Conservation (phyloP, 495 filamentous ascomycete species). For the Jackrogersella multiformis region DNA sequence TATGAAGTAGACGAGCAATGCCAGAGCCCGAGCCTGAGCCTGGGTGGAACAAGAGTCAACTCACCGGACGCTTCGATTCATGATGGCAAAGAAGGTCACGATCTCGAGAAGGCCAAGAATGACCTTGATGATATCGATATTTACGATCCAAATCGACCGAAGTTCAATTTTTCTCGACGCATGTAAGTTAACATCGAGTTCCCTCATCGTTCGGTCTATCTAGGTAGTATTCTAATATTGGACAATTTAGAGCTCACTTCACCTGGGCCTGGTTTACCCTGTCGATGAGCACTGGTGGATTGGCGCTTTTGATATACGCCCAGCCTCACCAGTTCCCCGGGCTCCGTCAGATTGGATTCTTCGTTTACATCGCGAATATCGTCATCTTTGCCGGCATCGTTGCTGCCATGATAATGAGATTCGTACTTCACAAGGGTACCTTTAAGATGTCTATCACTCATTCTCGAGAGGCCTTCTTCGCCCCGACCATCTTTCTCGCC, state of each 20-base stretch:
- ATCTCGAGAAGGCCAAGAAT: constrained; percentile 6
- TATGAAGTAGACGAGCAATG: constrained; percentile 9
- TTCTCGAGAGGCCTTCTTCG: constrained; percentile 71
- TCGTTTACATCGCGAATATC: constrained; percentile 69
- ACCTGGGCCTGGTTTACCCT: constrained; percentile 77
- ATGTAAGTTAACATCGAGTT: constrained; percentile 46
- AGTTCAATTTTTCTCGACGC: constrained; percentile 50
- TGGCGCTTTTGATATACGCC: constrained; percentile 66
- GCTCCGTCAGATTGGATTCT: constrained; percentile 65
- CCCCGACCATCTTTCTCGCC: constrained; percentile 72
- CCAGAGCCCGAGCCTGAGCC: constrained; percentile 20
- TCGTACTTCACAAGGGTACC: constrained; percentile 60
- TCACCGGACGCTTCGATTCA: constrained; percentile 27
- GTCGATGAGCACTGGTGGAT: constrained; percentile 71
- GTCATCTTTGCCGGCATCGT: constrained; percentile 60
- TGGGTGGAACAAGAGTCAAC: constrained; percentile 18
- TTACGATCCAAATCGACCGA: constrained; percentile 32
- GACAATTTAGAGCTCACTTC: constrained; percentile 56
- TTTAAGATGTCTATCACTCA: constrained; percentile 66
- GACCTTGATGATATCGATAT: constrained; percentile 18
- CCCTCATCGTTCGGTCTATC: too few relatives aligned
- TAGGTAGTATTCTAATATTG: background rate
- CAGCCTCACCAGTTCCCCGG: constrained; percentile 70
- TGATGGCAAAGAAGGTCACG: constrained; percentile 26
- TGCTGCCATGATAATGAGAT: constrained; percentile 64